A percentile compares a stretch with the other conserved stretches of the same genome.
phyloP scores from a whole-genome alignment of 140 eudicot genomes.

The Anethum foeniculum region DNA sequence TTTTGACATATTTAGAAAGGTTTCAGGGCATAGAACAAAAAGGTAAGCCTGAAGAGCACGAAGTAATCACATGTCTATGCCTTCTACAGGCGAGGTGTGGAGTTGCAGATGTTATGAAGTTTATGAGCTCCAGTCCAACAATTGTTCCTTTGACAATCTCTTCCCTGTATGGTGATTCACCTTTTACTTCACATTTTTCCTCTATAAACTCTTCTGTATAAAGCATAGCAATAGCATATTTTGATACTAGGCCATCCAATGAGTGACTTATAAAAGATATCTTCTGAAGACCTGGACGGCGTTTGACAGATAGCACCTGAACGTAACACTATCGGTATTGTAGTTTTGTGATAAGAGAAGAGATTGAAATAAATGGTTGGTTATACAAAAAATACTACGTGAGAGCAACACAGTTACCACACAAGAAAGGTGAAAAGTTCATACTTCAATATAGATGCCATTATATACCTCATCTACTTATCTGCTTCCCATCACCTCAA shows the following conservation, averaged over 20 bases:
- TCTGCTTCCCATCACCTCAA: constrained; percentile 92
- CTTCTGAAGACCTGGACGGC: constrained; percentile 66
- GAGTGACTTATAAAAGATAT: constrained; percentile 92
- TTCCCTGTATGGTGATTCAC: constrained; percentile 27
- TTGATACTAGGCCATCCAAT: constrained; percentile 82
- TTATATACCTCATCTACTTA: constrained; percentile 78
- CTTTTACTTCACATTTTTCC: constrained; percentile 27
- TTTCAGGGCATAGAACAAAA: background rate
- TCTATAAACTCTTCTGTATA: constrained; percentile 32
- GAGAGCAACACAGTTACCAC: background rate
- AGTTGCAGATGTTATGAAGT: constrained; percentile 74
- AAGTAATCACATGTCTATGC: constrained; percentile 56
- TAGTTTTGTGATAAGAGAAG: background rate
- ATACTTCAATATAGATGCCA: constrained; percentile 3
- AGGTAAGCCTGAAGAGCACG: constrained; percentile 1
- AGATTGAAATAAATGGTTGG: background rate
- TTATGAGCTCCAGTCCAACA: constrained; percentile 76
- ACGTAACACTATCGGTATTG: constrained; percentile 10
- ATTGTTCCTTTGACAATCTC: constrained; percentile 31
- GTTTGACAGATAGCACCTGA: constrained; percentile 74
- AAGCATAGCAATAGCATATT: constrained; percentile 86
- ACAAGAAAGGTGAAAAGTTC: background rate
- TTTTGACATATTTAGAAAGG: background rate
- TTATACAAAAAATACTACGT: background rate
- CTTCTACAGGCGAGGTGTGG: constrained; percentile 95